phyloP scores from a whole-genome alignment of 768 basidiomycete genomes.

The Hypholoma sublateritium region DNA sequence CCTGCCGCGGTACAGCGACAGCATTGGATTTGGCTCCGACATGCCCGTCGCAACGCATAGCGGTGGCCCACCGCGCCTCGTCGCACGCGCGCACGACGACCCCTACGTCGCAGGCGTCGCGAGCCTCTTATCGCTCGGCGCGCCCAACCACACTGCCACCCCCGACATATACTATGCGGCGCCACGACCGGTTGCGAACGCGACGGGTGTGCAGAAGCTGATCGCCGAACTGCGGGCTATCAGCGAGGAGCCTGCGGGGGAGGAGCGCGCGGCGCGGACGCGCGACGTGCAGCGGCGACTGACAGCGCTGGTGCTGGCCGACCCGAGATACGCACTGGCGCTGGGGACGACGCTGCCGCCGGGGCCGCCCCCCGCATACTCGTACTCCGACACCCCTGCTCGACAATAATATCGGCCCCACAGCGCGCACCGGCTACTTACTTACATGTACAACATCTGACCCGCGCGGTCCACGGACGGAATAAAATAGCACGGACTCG shows the following conservation, averaged over 20 bases:
- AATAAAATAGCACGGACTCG: too few species aligned
- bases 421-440: too few species aligned
- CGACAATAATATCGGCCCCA: too few species aligned
- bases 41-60: not conserved
- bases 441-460: too few species aligned
- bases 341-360: not conserved
- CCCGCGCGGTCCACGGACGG: too few species aligned
- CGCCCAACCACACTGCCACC: not conserved
- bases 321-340: not conserved
- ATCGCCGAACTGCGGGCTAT: not conserved
- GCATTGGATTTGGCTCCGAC: not conserved
- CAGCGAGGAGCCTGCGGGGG: not conserved
- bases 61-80: not conserved
- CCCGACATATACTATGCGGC: not conserved
- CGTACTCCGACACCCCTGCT: not conserved
- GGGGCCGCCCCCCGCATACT: conserved; percentile 1
- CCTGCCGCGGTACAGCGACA: not conserved
- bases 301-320: not conserved
- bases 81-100: not conserved
- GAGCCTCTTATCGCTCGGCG: not conserved
- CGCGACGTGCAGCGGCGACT: not conserved
- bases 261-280: not conserved
- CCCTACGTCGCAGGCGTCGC: not conserved
- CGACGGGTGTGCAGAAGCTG: not conserved
- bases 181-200: not conserved